Conservation (phyloP, 2,329 filamentous ascomycete species). For the Ophiostoma sp. region DNA sequence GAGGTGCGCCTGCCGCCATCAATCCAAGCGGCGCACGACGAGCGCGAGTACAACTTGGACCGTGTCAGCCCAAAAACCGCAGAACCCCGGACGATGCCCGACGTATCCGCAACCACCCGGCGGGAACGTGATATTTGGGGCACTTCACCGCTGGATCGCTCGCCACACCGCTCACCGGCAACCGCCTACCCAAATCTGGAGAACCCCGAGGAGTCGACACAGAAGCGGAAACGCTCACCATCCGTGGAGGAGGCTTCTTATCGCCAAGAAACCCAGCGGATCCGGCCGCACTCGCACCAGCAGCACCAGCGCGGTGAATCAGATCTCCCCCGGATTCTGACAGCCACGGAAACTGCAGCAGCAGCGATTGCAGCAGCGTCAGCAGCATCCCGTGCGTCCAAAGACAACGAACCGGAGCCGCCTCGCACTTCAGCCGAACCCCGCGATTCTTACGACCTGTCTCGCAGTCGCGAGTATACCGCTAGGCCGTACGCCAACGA, state of each 20-base stretch:
- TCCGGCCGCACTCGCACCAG: constrained; percentile 36
- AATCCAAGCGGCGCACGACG: constrained; percentile 34
- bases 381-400: constrained; percentile 7
- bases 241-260: constrained; percentile 45
- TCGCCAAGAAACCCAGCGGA: neutral
- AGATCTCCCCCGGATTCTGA: neutral
- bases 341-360: constrained; percentile 20
- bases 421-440: constrained; percentile 17
- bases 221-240: constrained; percentile 70
- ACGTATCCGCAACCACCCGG: constrained; percentile 34
- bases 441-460: constrained; percentile 25
- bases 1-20: constrained; percentile 35
- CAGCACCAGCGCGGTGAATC: constrained; percentile 26
- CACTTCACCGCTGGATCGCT: constrained; percentile 44
- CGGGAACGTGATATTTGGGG: constrained; percentile 46
- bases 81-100: constrained; percentile 34
- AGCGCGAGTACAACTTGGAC: constrained; percentile 34
- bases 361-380: constrained; percentile 26
- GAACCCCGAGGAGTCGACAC: constrained; percentile 47
- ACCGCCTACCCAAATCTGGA: constrained; percentile 48
- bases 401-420: constrained; percentile 15
- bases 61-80: constrained; percentile 25
- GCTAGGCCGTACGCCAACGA: constrained; percentile 6
- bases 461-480: constrained; percentile 8
- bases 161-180: constrained; percentile 42